Percentiles rank a stretch among this genome's conserved stretches.
These are phyloP conservation scores for Phytophthora cactorum DNA, from an alignment of 352 stramenopile species.

Conservation along the genomic window DNA sequence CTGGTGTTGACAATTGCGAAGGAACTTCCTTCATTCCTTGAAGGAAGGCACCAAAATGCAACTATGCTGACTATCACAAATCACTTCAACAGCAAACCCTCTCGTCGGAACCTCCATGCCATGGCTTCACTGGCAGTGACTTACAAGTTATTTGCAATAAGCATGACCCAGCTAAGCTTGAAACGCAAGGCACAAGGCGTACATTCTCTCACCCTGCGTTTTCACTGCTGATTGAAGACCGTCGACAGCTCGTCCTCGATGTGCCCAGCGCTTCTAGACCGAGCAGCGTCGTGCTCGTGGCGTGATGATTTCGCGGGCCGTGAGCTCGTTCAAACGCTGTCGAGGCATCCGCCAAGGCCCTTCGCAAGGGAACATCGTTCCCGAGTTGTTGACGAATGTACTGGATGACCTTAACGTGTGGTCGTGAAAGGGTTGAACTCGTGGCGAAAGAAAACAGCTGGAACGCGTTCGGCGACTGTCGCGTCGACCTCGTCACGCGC, in stretches of 20 bases:
- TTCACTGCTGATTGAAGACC: slow-evolving; percentile 4
- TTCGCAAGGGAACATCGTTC: neutral
- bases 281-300: too few relatives aligned
- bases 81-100: neutral
- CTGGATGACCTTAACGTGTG: slow-evolving; percentile 18
- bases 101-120: neutral
- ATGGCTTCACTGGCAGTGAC: too few relatives aligned
- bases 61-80: too few relatives aligned
- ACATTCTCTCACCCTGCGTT: neutral
- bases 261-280: too few relatives aligned
- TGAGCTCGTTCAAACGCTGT: too few relatives aligned
- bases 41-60: too few relatives aligned
- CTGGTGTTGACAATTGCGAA: too few relatives aligned
- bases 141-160: too few relatives aligned
- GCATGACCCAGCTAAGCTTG: neutral
- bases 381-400: slow-evolving; percentile 11
- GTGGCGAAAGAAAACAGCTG: slow-evolving; percentile 22
- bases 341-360: neutral
- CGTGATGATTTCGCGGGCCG: too few relatives aligned
- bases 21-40: too few relatives aligned
- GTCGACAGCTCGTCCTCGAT: neutral
- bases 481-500: slow-evolving; percentile 30
- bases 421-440: slow-evolving; percentile 25
- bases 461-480: slow-evolving; percentile 17
- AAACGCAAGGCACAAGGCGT: slow-evolving; percentile 8